These are phyloP conservation scores for Psidium guajava DNA, from an alignment of 345 rosid genomes.

Conservation along the genomic window DNA sequence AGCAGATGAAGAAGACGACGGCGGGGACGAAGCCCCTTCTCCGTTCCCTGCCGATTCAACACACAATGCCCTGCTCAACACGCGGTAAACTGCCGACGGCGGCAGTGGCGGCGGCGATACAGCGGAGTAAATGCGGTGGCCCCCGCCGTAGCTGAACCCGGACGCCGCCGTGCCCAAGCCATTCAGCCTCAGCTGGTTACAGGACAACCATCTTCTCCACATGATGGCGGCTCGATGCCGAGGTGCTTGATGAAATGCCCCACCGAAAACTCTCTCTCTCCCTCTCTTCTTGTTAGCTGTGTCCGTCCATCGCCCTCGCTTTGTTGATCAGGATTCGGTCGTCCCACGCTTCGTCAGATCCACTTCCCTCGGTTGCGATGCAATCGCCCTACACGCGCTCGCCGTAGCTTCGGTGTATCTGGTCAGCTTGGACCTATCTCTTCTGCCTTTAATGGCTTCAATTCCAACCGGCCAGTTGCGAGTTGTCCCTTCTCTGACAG, in stretches of 20 bases:
- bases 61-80: background rate
- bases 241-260: background rate
- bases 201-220: background rate
- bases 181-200: background rate
- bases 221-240: background rate
- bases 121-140: background rate
- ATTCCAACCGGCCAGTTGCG: background rate
- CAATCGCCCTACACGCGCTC: background rate
- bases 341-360: background rate
- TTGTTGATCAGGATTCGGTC: background rate
- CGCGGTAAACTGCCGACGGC: background rate
- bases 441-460: background rate
- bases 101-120: background rate
- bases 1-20: background rate
- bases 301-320: background rate
- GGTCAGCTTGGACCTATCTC: background rate
- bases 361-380: background rate
- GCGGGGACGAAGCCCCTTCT: background rate
- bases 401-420: background rate
- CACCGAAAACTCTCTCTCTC: background rate
- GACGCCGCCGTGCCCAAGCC: background rate
- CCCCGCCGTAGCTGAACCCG: background rate
- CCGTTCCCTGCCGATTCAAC: background rate
- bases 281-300: background rate
- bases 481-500: background rate